Evolutionary conservation across 2,329 filamentous ascomycete species (phyloP).

Genomic region (Fusarium kyushuense): DNA sequence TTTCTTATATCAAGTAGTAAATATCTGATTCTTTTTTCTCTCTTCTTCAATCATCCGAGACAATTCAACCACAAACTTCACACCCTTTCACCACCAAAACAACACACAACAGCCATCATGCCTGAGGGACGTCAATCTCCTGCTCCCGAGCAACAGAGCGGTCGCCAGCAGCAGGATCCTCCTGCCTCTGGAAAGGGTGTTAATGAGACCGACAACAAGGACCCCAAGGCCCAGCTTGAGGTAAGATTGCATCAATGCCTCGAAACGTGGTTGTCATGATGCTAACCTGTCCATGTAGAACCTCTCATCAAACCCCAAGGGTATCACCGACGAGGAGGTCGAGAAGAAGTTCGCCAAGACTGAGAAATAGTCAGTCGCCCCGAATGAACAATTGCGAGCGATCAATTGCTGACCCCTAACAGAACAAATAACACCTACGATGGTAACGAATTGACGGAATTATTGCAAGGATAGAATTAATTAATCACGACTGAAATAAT

Average conservation of each 20-base stretch:
- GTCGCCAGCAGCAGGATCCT: slow-evolving; percentile 70
- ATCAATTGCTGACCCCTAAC: not conserved
- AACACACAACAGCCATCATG: slow-evolving; percentile 63
- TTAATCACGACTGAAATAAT: slow-evolving; percentile 22
- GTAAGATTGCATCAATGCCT: slow-evolving; percentile 50
- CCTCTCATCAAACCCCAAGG: slow-evolving; percentile 74
- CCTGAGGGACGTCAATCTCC: slow-evolving; percentile 84
- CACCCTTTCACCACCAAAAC: slow-evolving; percentile 8
- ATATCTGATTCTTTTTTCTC: not conserved
- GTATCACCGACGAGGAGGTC: slow-evolving; percentile 70
- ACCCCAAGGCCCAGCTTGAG: slow-evolving; percentile 64
- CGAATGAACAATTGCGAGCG: not conserved
- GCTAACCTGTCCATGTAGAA: slow-evolving; percentile 51
- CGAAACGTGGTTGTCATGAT: fast-evolving
- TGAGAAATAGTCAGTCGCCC: slow-evolving; percentile 24
- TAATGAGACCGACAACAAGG: slow-evolving; percentile 61
- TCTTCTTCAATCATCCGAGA: not conserved
- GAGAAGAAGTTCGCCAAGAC: slow-evolving; percentile 71
- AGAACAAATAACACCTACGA: slow-evolving; percentile 20
- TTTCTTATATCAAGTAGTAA: too few species aligned
- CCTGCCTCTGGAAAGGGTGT: slow-evolving; percentile 69
- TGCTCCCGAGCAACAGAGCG: slow-evolving; percentile 74
- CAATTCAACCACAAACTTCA: slow-evolving; percentile 2
- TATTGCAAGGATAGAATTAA: slow-evolving; percentile 23
- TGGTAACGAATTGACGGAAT: slow-evolving; percentile 16